Evolutionary conservation across 106 monocot genomes (phyloP).

Genomic region (Platanthera guangdongensis): DNA sequence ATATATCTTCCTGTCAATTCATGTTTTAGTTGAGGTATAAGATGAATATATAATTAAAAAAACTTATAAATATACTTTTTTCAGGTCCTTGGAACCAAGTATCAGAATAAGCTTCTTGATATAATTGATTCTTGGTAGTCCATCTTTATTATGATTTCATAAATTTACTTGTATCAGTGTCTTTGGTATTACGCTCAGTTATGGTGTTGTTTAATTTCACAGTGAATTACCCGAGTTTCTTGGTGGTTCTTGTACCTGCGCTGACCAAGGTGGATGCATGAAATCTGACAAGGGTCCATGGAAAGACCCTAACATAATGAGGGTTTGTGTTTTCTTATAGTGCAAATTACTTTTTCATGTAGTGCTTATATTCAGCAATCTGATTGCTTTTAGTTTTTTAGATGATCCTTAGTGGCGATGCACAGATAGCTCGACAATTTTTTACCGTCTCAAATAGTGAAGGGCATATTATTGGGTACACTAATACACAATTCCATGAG

Average conservation of each 20-base stretch:
- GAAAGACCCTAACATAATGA: conserved; percentile 67
- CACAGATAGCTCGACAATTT: conserved; percentile 63
- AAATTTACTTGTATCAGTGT: background rate
- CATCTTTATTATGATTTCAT: background rate
- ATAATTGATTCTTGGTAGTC: conserved; percentile 57
- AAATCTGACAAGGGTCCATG: conserved; percentile 85
- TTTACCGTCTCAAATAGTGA: conserved; percentile 63
- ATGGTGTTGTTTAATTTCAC: conserved; percentile 6
- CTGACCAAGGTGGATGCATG: conserved; percentile 71
- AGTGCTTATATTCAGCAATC: background rate
- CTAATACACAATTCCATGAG: conserved; percentile 40
- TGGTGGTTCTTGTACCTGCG: conserved; percentile 84
- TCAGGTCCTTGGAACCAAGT: conserved; percentile 68
- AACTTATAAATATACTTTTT: background rate
- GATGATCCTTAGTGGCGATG: conserved; percentile 78
- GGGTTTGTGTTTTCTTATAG: conserved; percentile 31
- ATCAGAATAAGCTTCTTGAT: conserved; percentile 57
- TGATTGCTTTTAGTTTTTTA: conserved; percentile 14
- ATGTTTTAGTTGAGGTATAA: background rate
- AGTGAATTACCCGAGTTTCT: conserved; percentile 88
- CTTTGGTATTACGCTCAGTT: background rate
- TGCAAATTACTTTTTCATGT: background rate
- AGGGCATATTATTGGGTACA: conserved; percentile 65
- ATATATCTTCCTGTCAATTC: background rate
- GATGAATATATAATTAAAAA: background rate